phyloP scores from a whole-genome alignment of 2,329 filamentous ascomycete genomes.

The Aspergillus neotritici region DNA sequence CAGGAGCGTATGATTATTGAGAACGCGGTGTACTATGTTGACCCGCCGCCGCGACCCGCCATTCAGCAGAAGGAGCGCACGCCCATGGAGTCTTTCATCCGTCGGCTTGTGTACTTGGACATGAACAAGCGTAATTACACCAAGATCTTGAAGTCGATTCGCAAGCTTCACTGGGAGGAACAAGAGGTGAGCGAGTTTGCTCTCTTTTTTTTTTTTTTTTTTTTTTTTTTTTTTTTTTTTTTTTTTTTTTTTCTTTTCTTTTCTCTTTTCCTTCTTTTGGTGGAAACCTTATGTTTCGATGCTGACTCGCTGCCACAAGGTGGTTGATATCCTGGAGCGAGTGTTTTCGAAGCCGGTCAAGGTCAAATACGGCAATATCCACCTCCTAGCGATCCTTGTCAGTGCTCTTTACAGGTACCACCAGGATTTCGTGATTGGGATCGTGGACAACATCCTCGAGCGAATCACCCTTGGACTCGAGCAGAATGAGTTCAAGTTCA shows the following conservation, averaged over 20 bases:
- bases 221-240: too few relatives aligned
- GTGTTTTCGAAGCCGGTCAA: conserved; percentile 95
- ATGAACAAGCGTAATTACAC: conserved; percentile 91
- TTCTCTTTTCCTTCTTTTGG: neutral
- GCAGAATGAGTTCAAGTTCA: conserved; percentile 95
- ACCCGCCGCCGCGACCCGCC: conserved; percentile 85
- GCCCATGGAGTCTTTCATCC: conserved; percentile 85
- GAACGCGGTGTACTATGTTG: conserved; percentile 96
- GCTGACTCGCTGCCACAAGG: conserved; percentile 33
- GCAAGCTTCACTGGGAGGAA: conserved; percentile 97
- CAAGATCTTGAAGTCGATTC: conserved; percentile 88
- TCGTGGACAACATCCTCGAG: conserved; percentile 88
- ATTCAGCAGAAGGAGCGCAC: conserved; percentile 96
- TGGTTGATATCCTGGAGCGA: conserved; percentile 74
- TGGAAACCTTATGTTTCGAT: neutral
- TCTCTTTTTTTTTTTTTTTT: too few relatives aligned
- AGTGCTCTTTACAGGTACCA: conserved; percentile 89
- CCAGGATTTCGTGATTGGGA: conserved; percentile 79
- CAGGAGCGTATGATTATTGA: conserved; percentile 98
- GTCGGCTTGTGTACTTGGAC: conserved; percentile 87
- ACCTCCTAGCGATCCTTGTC: conserved; percentile 83
- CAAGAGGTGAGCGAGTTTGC: conserved; percentile 54
- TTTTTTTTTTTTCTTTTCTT: neutral
- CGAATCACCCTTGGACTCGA: conserved; percentile 83
- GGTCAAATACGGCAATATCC: conserved; percentile 95